phyloP scores from a whole-genome alignment of 768 basidiomycete species.

The Nevesoporus exiguus region DNA sequence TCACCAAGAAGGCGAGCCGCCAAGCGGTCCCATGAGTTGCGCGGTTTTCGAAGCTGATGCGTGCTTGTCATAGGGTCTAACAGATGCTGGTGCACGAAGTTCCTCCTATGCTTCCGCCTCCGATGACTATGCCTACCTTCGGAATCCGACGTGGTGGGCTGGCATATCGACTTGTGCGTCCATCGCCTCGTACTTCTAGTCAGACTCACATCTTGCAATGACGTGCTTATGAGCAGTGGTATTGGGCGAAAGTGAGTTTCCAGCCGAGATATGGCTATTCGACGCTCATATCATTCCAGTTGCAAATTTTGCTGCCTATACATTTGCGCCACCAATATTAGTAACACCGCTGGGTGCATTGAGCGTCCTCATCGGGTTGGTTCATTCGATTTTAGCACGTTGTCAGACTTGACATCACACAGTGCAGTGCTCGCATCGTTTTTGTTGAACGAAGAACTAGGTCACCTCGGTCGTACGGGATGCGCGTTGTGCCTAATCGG shows the following conservation, averaged over 20 bases:
- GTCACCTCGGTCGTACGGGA: slow-evolving; percentile 85
- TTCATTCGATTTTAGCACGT: slow-evolving; percentile 3
- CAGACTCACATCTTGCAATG: slow-evolving; percentile 6
- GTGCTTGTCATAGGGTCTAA: slow-evolving; percentile 64
- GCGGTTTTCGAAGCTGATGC: slow-evolving; percentile 10
- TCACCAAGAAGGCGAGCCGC: slow-evolving; percentile 88
- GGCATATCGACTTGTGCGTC: slow-evolving; percentile 88
- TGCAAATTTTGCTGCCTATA: slow-evolving; percentile 94
- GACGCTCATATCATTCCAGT: slow-evolving; percentile 38
- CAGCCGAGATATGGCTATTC: not conserved
- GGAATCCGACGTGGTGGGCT: slow-evolving; percentile 96
- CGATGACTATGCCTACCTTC: slow-evolving; percentile 82
- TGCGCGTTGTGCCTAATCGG: slow-evolving; percentile 83
- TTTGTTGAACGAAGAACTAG: slow-evolving; percentile 88
- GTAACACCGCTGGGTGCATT: slow-evolving; percentile 98
- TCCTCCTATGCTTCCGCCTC: slow-evolving; percentile 56
- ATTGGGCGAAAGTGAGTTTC: slow-evolving; percentile 78
- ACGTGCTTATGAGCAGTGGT: slow-evolving; percentile 59
- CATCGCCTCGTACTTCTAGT: not conserved
- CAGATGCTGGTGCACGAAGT: slow-evolving; percentile 68
- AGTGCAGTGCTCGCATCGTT: slow-evolving; percentile 95
- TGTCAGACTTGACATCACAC: slow-evolving; percentile 13
- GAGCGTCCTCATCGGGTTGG: slow-evolving; percentile 93
- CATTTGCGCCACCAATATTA: slow-evolving; percentile 95
- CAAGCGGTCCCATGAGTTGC: not conserved